A percentile compares a stretch with the other conserved stretches of the same genome.
Conservation (phyloP, 257 asterid species). For the Voacanga thouarsii region DNA sequence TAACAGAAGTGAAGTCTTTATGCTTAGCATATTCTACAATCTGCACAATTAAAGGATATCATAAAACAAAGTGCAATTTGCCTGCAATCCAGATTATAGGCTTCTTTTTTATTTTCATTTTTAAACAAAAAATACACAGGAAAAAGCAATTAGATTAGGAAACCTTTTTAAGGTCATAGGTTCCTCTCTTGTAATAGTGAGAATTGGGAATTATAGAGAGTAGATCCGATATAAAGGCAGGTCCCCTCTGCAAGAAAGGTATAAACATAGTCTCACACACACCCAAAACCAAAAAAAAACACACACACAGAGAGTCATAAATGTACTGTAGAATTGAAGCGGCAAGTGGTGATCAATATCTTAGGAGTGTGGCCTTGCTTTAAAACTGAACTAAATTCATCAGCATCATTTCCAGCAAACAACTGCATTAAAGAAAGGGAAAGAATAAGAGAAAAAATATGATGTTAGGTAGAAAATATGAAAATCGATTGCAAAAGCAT, state of each 20-base stretch:
- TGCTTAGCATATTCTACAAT: constrained; percentile 78
- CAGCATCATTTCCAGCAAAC: constrained; percentile 80
- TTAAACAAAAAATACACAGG: too few species aligned
- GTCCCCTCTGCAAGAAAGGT: constrained; percentile 65
- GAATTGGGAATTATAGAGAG: constrained; percentile 80
- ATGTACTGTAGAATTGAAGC: constrained; percentile 83
- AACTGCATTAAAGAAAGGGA: constrained; percentile 31
- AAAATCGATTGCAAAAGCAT: neutral
- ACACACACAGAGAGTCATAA: neutral
- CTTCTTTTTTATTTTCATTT: neutral
- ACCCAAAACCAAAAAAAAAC: too few species aligned
- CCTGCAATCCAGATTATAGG: neutral
- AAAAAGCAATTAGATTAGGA: neutral
- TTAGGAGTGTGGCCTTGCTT: constrained; percentile 61
- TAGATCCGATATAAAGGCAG: constrained; percentile 72
- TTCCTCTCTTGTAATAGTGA: constrained; percentile 81
- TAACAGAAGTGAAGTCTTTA: constrained; percentile 75
- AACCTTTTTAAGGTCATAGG: constrained; percentile 91
- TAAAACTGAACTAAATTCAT: constrained; percentile 71
- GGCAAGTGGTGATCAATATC: constrained; percentile 81
- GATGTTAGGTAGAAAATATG: neutral
- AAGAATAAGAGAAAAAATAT: neutral
- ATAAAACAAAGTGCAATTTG: too few species aligned
- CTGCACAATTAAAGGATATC: constrained; percentile 28
- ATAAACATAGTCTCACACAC: neutral